phyloP scores from a whole-genome alignment of 2,329 filamentous ascomycete genomes.

The Colletotrichum agaves region DNA sequence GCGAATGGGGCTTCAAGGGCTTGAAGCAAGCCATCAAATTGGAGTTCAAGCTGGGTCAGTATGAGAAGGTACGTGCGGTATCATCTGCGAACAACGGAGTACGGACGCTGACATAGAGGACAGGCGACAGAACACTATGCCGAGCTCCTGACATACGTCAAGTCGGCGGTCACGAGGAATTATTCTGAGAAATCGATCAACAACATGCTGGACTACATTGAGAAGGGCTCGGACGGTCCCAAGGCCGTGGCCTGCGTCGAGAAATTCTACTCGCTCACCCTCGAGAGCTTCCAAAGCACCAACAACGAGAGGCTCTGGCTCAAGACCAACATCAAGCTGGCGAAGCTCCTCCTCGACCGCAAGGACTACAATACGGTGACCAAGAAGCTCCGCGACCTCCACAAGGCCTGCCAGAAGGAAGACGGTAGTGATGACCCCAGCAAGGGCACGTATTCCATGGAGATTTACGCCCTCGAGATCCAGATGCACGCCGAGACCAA shows the following conservation, averaged over 20 bases:
- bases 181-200: constrained; percentile 99
- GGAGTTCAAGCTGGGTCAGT: constrained; percentile 91
- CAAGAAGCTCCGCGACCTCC: constrained; percentile 87
- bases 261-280: constrained; percentile 91
- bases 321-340: constrained; percentile 98
- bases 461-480: constrained; percentile 97
- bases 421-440: constrained; percentile 91
- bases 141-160: constrained; percentile 96
- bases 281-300: constrained; percentile 94
- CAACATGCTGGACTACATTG: constrained; percentile 98
- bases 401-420: constrained; percentile 86
- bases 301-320: constrained; percentile 98
- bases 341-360: constrained; percentile 88
- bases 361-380: constrained; percentile 86
- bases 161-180: constrained; percentile 94
- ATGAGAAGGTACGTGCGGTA: constrained; percentile 72
- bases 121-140: constrained; percentile 92
- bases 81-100: neutral
- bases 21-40: constrained; percentile 98
- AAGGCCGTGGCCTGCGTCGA: constrained; percentile 85
- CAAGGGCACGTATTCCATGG: constrained; percentile 95
- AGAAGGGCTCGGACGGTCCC: constrained; percentile 81
- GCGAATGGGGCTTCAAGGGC: constrained; percentile 98
- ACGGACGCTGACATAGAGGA: constrained; percentile 13
- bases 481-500: constrained; percentile 98